Evolutionary conservation across 306 rosid genomes (phyloP).

Genomic region (Trifolium dubium): DNA sequence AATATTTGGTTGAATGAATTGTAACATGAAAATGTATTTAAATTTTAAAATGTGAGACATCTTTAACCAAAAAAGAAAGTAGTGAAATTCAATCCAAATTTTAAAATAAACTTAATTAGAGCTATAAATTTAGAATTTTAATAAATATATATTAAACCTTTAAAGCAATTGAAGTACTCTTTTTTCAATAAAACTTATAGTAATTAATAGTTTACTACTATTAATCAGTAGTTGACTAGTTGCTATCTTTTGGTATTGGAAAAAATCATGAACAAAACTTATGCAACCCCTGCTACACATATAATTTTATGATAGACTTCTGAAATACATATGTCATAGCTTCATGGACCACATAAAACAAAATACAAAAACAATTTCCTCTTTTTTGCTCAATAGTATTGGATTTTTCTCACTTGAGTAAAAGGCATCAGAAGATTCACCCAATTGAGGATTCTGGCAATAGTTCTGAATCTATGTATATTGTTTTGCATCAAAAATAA

Average conservation of each 20-base stretch:
- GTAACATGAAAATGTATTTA: too few species aligned
- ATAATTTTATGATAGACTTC: neutral
- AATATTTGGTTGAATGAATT: too few species aligned
- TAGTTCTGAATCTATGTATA: neutral
- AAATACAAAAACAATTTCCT: neutral
- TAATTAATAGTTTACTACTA: too few species aligned
- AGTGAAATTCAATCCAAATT: too few species aligned
- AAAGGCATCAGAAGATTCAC: neutral
- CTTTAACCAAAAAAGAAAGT: too few species aligned
- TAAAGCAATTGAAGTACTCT: too few species aligned
- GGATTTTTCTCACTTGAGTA: neutral
- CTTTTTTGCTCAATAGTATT: neutral
- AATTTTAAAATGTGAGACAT: too few species aligned
- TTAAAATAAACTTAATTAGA: too few species aligned
- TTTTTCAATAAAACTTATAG: too few species aligned
- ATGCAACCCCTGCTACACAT: neutral
- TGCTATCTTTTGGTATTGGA: neutral
- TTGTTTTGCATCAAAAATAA: neutral
- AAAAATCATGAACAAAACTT: neutral
- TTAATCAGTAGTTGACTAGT: neutral
- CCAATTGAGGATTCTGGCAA: constrained; percentile 4
- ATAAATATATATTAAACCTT: too few species aligned
- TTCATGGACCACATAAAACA: neutral
- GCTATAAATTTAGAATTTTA: too few species aligned
- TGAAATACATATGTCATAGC: constrained; percentile 14